phyloP scores from a whole-genome alignment of 345 rosid species.

The Chamaenerion angustifolium region DNA sequence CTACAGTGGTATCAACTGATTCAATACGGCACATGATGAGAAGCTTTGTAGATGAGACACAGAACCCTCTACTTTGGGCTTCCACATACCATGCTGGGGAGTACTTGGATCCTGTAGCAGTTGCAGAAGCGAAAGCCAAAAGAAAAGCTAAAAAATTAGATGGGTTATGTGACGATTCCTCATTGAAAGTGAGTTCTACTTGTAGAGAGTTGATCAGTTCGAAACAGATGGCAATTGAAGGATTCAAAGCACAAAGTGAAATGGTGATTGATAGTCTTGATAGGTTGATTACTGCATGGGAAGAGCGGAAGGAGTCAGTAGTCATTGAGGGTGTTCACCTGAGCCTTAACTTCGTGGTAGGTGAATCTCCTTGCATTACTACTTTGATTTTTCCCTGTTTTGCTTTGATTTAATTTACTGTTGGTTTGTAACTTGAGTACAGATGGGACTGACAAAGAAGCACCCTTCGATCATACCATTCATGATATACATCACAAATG shows the following conservation, averaged over 20 bases:
- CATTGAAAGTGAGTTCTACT: constrained; percentile 24
- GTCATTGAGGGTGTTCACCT: constrained; percentile 97
- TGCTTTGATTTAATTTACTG: no score
- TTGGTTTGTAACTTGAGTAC: constrained; percentile 10
- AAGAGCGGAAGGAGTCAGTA: constrained; percentile 91
- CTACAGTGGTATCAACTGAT: constrained; percentile 91
- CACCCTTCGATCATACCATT: constrained; percentile 97
- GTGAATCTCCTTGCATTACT: constrained; percentile 1
- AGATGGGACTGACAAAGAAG: constrained; percentile 99
- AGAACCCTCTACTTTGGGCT: constrained; percentile 93
- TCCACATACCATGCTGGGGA: constrained; percentile 99
- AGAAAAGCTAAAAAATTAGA: constrained; percentile 55
- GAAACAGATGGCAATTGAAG: constrained; percentile 95
- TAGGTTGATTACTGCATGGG: constrained; percentile 93
- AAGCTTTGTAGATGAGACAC: constrained; percentile 83
- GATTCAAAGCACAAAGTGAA: constrained; percentile 96
- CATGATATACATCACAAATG: constrained; percentile 89
- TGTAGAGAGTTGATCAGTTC: constrained; percentile 39
- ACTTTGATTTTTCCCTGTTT: neutral
- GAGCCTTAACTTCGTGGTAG: constrained; percentile 98
- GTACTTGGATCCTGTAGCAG: constrained; percentile 75
- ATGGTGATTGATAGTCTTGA: constrained; percentile 99
- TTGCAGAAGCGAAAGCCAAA: constrained; percentile 85
- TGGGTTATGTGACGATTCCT: constrained; percentile 7
- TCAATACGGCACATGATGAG: constrained; percentile 99